Evolutionary conservation across 495 filamentous ascomycete genomes (phyloP).

Genomic region (Xylaria palmicola): DNA sequence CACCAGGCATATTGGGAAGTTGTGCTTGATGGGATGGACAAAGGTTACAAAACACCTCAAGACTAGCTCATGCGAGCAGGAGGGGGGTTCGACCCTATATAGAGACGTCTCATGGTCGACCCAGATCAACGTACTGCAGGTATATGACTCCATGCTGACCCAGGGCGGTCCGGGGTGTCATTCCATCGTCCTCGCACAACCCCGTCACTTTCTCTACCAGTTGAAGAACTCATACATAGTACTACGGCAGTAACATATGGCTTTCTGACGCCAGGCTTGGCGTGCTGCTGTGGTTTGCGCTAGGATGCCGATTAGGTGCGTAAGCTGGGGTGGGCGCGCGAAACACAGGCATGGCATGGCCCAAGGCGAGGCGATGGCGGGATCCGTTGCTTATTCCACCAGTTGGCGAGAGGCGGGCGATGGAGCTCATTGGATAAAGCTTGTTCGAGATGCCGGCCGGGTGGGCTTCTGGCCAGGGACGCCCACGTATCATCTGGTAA

Average conservation of each 20-base stretch:
- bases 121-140: neutral
- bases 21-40: neutral
- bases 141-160: slow-evolving; percentile 17
- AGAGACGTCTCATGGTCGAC: neutral
- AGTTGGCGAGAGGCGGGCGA: neutral
- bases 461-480: neutral
- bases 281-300: neutral
- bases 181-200: neutral
- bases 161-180: slow-evolving; percentile 1
- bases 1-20: slow-evolving; percentile 12
- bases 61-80: neutral
- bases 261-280: neutral
- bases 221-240: neutral
- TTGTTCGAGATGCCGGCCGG: slow-evolving; percentile 11
- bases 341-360: neutral
- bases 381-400: slow-evolving; percentile 11
- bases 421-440: slow-evolving; percentile 1
- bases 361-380: slow-evolving; percentile 3
- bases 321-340: slow-evolving; percentile 5
- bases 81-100: slow-evolving; percentile 5
- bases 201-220: neutral
- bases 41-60: neutral
- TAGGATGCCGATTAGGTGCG: slow-evolving; percentile 2
- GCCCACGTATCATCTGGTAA: neutral
- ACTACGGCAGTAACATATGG: neutral